phyloP scores from a whole-genome alignment of 106 monocot genomes.

The Platanthera guangdongensis region DNA sequence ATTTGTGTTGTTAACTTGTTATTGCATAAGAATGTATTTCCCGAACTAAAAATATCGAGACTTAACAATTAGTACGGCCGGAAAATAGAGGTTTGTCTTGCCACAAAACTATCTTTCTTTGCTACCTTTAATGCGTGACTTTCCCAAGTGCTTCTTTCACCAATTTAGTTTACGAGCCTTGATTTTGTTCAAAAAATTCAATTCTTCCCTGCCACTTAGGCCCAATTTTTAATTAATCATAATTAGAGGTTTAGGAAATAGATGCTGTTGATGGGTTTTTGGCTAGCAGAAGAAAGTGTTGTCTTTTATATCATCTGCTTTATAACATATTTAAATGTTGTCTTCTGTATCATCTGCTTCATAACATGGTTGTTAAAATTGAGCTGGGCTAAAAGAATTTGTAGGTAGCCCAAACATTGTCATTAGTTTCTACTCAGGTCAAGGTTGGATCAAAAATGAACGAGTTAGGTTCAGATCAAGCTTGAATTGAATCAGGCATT shows the following conservation, averaged over 20 bases:
- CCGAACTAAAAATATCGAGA: neutral
- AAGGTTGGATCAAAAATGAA: neutral
- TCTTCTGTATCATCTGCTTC: neutral
- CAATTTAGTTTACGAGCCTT: neutral
- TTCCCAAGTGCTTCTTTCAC: neutral
- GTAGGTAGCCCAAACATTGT: neutral
- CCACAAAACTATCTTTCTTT: neutral
- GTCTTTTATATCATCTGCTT: neutral
- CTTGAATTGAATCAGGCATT: neutral
- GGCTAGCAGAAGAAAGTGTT: neutral
- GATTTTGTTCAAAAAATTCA: neutral
- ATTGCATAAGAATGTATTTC: neutral
- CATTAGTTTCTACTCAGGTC: neutral
- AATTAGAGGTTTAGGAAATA: neutral
- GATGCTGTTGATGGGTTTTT: neutral
- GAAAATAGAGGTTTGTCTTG: neutral
- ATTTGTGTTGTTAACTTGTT: neutral
- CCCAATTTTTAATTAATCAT: neutral
- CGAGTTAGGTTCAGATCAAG: neutral
- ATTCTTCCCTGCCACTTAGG: neutral
- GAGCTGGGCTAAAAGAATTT: neutral
- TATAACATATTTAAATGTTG: neutral
- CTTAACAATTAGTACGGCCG: neutral
- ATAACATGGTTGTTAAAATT: neutral
- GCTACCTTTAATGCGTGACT: no score